Evolutionary conservation across 2,329 filamentous ascomycete species (phyloP).

Genomic region (Xylariaceae sp.): DNA sequence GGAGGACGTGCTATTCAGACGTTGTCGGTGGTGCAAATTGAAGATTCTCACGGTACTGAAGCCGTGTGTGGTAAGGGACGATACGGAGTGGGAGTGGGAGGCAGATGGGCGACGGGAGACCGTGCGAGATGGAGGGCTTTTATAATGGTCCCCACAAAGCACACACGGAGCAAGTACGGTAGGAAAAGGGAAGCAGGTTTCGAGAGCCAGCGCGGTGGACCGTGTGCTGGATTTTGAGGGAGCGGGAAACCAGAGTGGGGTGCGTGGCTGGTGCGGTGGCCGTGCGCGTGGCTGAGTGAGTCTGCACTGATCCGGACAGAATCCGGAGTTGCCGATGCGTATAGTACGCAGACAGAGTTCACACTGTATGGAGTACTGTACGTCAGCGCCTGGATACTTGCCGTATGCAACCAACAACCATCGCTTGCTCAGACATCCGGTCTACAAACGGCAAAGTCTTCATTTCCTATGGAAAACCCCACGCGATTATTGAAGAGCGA

Average conservation of each 20-base stretch:
- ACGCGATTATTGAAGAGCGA: too few relatives aligned
- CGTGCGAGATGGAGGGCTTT: constrained; percentile 17
- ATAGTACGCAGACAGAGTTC: too few relatives aligned
- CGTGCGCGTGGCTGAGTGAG: too few relatives aligned
- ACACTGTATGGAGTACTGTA: too few relatives aligned
- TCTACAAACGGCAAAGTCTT: too few relatives aligned
- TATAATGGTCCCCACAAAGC: constrained; percentile 18
- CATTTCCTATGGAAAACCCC: too few relatives aligned
- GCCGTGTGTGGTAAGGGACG: constrained; percentile 18
- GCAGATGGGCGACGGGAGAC: constrained; percentile 10
- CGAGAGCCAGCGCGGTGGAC: background rate
- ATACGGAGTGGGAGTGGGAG: constrained; percentile 14
- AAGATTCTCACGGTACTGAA: constrained; percentile 24
- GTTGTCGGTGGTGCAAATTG: constrained; percentile 23
- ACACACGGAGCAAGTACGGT: constrained; percentile 16
- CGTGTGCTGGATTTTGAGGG: background rate
- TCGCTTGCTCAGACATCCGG: too few relatives aligned
- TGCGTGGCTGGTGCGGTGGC: background rate
- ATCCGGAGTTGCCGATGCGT: too few relatives aligned
- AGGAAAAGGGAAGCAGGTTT: background rate
- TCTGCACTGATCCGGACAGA: too few relatives aligned
- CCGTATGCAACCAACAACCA: too few relatives aligned
- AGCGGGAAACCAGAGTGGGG: background rate
- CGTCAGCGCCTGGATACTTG: too few relatives aligned
- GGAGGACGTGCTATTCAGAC: constrained; percentile 23